Conservation (phyloP, 2,329 filamentous ascomycete species). For the Clonostachys chloroleuca region DNA sequence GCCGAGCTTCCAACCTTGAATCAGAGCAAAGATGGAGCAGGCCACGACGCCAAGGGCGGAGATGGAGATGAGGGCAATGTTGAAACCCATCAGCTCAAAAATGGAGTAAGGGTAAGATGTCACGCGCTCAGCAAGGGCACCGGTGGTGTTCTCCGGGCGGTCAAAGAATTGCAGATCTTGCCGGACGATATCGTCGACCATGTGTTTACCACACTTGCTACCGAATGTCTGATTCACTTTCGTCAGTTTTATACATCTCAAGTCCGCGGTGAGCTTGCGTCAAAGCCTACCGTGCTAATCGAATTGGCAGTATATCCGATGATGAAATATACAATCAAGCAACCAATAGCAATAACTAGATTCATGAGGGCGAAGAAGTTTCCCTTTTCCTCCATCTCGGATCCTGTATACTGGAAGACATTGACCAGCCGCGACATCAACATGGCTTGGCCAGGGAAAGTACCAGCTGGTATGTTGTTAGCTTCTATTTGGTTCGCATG, state of each 20-base stretch:
- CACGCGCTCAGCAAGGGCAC: slow-evolving; percentile 84
- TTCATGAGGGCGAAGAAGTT: slow-evolving; percentile 91
- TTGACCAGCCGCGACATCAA: slow-evolving; percentile 89
- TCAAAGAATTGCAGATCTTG: slow-evolving; percentile 95
- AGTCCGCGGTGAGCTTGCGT: too few relatives aligned
- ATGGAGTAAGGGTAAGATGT: slow-evolving; percentile 81
- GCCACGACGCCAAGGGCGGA: slow-evolving; percentile 75
- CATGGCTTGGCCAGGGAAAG: slow-evolving; percentile 59
- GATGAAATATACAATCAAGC: slow-evolving; percentile 62
- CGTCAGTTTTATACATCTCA: too few relatives aligned
- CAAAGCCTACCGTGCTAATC: slow-evolving; percentile 15
- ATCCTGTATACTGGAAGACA: slow-evolving; percentile 41
- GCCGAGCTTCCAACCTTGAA: slow-evolving; percentile 83
- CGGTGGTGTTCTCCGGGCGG: slow-evolving; percentile 80
- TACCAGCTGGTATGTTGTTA: too few relatives aligned
- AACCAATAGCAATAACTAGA: slow-evolving; percentile 73
- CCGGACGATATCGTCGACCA: slow-evolving; percentile 83
- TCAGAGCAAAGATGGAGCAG: slow-evolving; percentile 65
- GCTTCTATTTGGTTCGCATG: too few relatives aligned
- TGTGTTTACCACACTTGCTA: slow-evolving; percentile 73
- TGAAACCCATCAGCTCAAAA: slow-evolving; percentile 82
- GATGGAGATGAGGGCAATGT: slow-evolving; percentile 66
- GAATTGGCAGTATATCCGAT: slow-evolving; percentile 72
- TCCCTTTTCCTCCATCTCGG: slow-evolving; percentile 61
- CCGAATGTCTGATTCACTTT: slow-evolving; percentile 29